Evolutionary conservation across 805 yeast genomes (phyloP), one percentile per base, ranked within the genome.

Genomic region (Ogataea saltuana): DNA sequence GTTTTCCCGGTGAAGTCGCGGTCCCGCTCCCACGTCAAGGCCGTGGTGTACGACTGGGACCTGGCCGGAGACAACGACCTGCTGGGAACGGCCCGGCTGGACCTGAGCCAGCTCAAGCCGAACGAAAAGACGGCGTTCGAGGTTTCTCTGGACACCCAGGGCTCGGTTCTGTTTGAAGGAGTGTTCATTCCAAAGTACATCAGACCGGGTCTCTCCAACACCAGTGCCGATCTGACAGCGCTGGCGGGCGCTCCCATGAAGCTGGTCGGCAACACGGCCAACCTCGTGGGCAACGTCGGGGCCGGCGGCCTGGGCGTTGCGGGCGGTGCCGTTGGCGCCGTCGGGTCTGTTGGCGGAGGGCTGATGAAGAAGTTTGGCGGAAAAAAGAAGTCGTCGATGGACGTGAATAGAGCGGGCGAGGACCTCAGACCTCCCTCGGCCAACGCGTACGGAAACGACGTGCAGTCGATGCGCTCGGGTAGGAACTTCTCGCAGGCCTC

Each of bases 41-140:
- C 82, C 18, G 74, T 73, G 33, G 78, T 82, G 13, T 76, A 66
- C 55, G 93, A 86, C 62, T 86, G 91, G 91, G 93, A 86, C 64
- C 72, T 83, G 59, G 76, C 89, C 18, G 90, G 87, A 49, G 76
- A 73, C 39, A 79, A 82, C 62, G 85, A 80, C 49, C 59, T 72
- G 18, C 61, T 86, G 39, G 90, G 90, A 32, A 54, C 63, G 25
- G 75, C 73, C 6, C 50, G 48, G 1, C 49, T 85, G 26, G 83
- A 83, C 51, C 60, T 82, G 13, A 63, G 76, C 1, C 47, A 69
- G 2, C 52, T 85, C 30, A 68, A 68, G n/a, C 75, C 81, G 2
- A 64, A 64, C 19, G 60, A 71, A 30, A 45, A 46, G 7, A 55
- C 71, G 11, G 68, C 70, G 10, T 70, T 82, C 53, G 68, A 70